Percentiles rank a stretch among this genome's conserved stretches.
phyloP scores from a whole-genome alignment of 2,329 filamentous ascomycete species.

The Aspergillus brunneoviolaceus region DNA sequence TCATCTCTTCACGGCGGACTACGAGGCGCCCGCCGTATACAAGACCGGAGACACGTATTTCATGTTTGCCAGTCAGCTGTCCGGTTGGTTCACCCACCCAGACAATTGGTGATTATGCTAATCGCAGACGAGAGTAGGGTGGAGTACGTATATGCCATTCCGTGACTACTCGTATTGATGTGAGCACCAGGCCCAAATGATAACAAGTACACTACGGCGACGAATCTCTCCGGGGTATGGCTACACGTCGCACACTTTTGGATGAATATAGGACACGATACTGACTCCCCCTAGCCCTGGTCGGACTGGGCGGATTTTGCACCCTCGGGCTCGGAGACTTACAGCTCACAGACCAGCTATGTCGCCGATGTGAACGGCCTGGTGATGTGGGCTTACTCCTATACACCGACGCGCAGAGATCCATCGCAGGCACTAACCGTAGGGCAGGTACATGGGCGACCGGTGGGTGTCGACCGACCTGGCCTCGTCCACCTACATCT shows the following conservation, averaged over 20 bases:
- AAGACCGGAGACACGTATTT: constrained; percentile 63
- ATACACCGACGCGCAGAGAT: background rate
- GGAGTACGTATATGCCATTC: constrained; percentile 9
- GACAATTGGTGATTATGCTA: background rate
- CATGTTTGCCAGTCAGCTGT: constrained; percentile 62
- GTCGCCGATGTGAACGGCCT: constrained; percentile 48
- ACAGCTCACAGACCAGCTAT: constrained; percentile 60
- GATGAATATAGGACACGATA: background rate
- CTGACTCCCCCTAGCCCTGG: constrained; percentile 48
- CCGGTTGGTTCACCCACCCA: constrained; percentile 14
- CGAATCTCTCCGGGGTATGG: constrained; percentile 51
- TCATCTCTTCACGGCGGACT: constrained; percentile 53
- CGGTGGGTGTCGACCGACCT: constrained; percentile 64
- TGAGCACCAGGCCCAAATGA: constrained; percentile 38
- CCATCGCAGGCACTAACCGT: background rate
- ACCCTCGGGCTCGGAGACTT: constrained; percentile 58
- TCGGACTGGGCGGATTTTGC: constrained; percentile 58
- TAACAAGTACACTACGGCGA: constrained; percentile 62
- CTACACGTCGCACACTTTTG: too few species aligned
- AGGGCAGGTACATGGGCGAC: constrained; percentile 60
- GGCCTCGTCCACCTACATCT: constrained; percentile 62
- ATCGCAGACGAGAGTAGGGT: constrained; percentile 4
- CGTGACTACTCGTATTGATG: background rate
- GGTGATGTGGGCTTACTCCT: constrained; percentile 42
- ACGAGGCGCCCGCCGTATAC: constrained; percentile 63